Percentiles rank a stretch among this genome's conserved stretches.
phyloP scores from a whole-genome alignment of 1,139 yeast genomes.

The Chernovozyma sophiae-reginae region DNA sequence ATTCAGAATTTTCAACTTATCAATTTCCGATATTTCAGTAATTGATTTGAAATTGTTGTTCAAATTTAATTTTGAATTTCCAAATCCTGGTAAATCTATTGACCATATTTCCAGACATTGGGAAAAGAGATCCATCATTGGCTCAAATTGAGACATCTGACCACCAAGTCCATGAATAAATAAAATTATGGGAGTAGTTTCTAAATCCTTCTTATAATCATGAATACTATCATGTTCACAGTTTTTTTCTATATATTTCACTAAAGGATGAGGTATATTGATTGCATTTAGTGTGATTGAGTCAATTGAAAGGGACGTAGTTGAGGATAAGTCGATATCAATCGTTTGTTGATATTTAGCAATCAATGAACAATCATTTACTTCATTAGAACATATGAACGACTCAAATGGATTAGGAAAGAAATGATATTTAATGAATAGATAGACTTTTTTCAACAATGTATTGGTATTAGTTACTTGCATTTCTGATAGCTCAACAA shows the following conservation, averaged over 20 bases:
- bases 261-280: constrained; percentile 53
- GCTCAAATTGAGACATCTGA: constrained; percentile 69
- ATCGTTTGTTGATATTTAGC: constrained; percentile 44
- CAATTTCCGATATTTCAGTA: constrained; percentile 20
- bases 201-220: constrained; percentile 29
- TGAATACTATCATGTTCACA: constrained; percentile 18
- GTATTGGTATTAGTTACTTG: constrained; percentile 20
- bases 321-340: constrained; percentile 26
- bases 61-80: constrained; percentile 41
- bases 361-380: constrained; percentile 53
- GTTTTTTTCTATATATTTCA: constrained; percentile 43
- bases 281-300: constrained; percentile 36
- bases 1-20: constrained; percentile 25
- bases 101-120: constrained; percentile 63
- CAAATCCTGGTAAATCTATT: constrained; percentile 75
- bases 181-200: constrained; percentile 53
- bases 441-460: constrained; percentile 18
- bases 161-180: constrained; percentile 79
- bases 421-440: constrained; percentile 24
- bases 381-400: constrained; percentile 37
- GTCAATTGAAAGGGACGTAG: constrained; percentile 27
- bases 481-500: constrained; percentile 2
- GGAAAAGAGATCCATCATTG: constrained; percentile 57
- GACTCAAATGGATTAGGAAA: constrained; percentile 35
- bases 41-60: constrained; percentile 16